phyloP scores from a whole-genome alignment of 306 rosid species.

The Casuarina cunninghamiana region DNA sequence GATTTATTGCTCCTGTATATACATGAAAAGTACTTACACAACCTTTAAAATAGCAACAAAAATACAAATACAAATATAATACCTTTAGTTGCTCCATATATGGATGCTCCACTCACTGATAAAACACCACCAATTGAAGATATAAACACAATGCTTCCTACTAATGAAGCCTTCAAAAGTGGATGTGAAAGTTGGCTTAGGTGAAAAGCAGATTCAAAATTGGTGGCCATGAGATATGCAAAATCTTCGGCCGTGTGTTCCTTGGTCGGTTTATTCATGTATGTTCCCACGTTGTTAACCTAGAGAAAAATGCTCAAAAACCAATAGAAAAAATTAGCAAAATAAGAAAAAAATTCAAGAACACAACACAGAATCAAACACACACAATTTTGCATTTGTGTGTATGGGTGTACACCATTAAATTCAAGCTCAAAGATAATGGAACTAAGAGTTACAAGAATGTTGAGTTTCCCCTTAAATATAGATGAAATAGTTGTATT shows the following conservation, averaged over 20 bases:
- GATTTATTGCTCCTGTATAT: slow-evolving; percentile 52
- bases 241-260: slow-evolving; percentile 30
- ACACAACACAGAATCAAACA: too few relatives aligned
- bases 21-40: background rate
- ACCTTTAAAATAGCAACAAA: too few relatives aligned
- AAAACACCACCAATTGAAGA: slow-evolving; percentile 23
- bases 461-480: slow-evolving; percentile 29
- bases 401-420: too few relatives aligned
- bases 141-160: slow-evolving; percentile 30
- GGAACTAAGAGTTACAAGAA: slow-evolving; percentile 15
- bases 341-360: too few relatives aligned
- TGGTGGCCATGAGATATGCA: slow-evolving; percentile 14
- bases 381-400: too few relatives aligned
- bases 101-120: background rate
- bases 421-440: background rate
- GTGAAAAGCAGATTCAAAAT: slow-evolving; percentile 33
- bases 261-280: background rate
- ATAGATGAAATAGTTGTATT: slow-evolving; percentile 4
- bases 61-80: background rate
- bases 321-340: too few relatives aligned
- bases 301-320: too few relatives aligned
- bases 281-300: background rate
- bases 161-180: slow-evolving; percentile 32
- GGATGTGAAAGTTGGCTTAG: slow-evolving; percentile 45
- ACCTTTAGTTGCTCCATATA: slow-evolving; percentile 48